Evolutionary conservation across 2,329 filamentous ascomycete species (phyloP), one percentile per base, ranked within the genome.

Genomic region (Fusarium virguliforme): DNA sequence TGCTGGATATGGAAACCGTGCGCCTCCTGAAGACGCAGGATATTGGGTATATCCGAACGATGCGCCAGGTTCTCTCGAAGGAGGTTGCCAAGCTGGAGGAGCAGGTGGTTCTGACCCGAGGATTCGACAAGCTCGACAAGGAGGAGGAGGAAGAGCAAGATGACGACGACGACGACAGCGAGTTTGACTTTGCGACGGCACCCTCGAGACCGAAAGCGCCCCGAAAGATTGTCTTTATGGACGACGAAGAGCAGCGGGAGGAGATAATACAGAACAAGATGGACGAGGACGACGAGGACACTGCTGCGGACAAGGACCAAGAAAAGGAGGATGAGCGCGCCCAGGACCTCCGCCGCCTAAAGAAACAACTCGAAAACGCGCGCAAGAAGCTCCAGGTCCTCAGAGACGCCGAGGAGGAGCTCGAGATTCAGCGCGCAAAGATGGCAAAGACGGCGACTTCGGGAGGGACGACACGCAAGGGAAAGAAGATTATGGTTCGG

Each of bases 21-120:
- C 84, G 90, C 22, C 81, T 92, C 24, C 85, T 92, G 69, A 92
- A 92, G 83, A 92, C 90, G 3, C 90, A 92, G 79, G 90, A 92
- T 75, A 78, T 90, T 32, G 89, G 87, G 3, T 92, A 92, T 77
- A 78, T 92, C 28, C 82, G 90, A 67, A 90, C 89, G 24, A 87
- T 89, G 83, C 83, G 87, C 62, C 90, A 90, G 71, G 84, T 89
- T 28, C 84, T 87, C 4, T 77, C 82, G 64, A 90, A 90, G 76
- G 88, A 92, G 71, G 85, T 90, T 2, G 82, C 82, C 41, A 79
- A 75, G 59, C 76, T 92, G 28, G 85, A 90, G 80, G 83, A 88
- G 79, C 83, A 85, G 64, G 81, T 87, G 2, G 81, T 88, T 8
- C 76, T 88, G 76, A 80, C 74, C 62, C 79, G 62, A 73, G 84